A percentile compares a stretch with the other conserved stretches of the same genome.
Evolutionary conservation across 768 basidiomycete species (phyloP).

Genomic region (Mrakia frigida): DNA sequence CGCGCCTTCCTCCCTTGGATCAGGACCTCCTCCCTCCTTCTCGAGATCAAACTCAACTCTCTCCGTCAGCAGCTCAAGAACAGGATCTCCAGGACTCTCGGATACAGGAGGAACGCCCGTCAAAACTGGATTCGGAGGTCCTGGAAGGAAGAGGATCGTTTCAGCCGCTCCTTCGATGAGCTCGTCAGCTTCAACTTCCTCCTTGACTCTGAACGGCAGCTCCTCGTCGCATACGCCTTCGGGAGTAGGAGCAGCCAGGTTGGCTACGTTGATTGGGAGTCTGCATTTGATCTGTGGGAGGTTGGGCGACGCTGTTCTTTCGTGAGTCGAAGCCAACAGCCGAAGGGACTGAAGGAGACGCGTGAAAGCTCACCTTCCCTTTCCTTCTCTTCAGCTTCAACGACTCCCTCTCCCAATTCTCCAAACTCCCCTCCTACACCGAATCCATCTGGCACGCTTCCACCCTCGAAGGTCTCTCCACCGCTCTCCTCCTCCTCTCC

Average conservation of each 20-base stretch:
- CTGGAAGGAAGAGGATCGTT: conserved; percentile 23
- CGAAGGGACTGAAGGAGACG: not conserved
- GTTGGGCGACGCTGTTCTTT: conserved; percentile 69
- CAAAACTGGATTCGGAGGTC: conserved; percentile 25
- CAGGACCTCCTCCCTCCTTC: conserved; percentile 3
- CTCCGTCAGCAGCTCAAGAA: not conserved
- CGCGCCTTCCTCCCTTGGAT: conserved; percentile 12
- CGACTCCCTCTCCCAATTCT: conserved; percentile 71
- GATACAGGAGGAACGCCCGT: conserved; percentile 4
- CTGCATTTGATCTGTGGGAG: conserved; percentile 84
- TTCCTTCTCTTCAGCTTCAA: conserved; percentile 58
- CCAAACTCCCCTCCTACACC: conserved; percentile 8
- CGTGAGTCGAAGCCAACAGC: conserved; percentile 51
- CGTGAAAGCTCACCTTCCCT: conserved; percentile 20
- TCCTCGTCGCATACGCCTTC: conserved; percentile 39
- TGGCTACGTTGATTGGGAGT: conserved; percentile 83
- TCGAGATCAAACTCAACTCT: conserved; percentile 12
- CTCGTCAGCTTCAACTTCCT: not conserved
- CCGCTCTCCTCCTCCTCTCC: conserved; percentile 48
- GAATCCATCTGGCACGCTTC: conserved; percentile 77
- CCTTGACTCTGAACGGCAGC: not conserved
- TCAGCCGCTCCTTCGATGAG: not conserved
- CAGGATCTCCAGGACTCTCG: not conserved
- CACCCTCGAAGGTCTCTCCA: conserved; percentile 77
- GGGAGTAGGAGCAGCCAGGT: conserved; percentile 65